Percentiles rank a stretch among this genome's conserved stretches.
Conservation (phyloP, 2,329 filamentous ascomycete genomes). For the Trichoderma asperellum region DNA sequence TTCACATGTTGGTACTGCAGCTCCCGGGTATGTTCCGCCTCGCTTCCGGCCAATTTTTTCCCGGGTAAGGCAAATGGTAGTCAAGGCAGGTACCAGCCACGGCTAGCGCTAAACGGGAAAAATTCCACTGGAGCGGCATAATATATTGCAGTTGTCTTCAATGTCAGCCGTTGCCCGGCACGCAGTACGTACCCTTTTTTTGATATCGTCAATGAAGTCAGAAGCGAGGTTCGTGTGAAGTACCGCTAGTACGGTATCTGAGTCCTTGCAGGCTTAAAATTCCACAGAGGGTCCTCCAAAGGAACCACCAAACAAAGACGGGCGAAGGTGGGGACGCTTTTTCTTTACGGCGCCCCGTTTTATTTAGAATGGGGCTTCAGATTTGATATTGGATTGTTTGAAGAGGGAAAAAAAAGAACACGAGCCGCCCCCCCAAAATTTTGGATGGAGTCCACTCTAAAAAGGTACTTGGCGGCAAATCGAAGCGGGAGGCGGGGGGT, state of each 20-base stretch:
- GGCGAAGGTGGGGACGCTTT: slow-evolving; percentile 14
- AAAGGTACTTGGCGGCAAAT: slow-evolving; percentile 21
- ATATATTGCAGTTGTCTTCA: neutral
- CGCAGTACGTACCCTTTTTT: neutral
- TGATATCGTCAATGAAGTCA: neutral
- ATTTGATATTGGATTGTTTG: neutral
- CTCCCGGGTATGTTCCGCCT: neutral
- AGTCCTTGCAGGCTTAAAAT: neutral
- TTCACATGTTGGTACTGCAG: neutral
- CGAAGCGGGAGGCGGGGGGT: slow-evolving; percentile 13
- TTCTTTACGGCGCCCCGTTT: slow-evolving; percentile 9
- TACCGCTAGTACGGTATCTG: neutral
- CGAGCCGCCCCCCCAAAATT: slow-evolving; percentile 11
- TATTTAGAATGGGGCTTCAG: neutral
- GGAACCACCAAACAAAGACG: neutral
- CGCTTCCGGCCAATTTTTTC: neutral
- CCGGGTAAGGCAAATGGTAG: neutral
- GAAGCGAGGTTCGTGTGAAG: neutral
- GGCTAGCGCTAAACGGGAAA: neutral
- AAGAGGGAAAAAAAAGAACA: neutral
- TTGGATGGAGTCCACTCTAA: slow-evolving; percentile 5
- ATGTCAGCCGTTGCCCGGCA: too few species aligned
- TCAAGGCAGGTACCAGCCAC: neutral
- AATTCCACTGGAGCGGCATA: neutral
- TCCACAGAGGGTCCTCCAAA: neutral